phyloP scores from a whole-genome alignment of 495 filamentous ascomycete species.

The Hypoxylon fragiforme region DNA sequence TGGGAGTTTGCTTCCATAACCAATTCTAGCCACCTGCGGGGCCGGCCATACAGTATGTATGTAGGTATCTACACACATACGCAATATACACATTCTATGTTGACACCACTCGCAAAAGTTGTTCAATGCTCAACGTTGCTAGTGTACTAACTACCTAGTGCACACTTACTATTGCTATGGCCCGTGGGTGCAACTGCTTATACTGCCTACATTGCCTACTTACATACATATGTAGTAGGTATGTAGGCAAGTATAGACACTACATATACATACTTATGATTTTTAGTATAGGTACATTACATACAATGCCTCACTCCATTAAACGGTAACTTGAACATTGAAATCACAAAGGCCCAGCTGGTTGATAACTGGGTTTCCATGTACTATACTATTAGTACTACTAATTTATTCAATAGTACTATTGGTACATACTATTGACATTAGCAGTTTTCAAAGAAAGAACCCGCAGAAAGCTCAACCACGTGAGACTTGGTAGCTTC shows the following conservation, averaged over 20 bases:
- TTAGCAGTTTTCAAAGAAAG: constrained; percentile 12
- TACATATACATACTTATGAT: no score
- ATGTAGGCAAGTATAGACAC: no score
- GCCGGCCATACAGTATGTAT: not conserved
- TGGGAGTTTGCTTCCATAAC: constrained; percentile 27
- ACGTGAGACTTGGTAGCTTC: constrained; percentile 25
- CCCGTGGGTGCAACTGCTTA: no score
- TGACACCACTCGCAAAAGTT: no score
- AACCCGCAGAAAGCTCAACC: constrained; percentile 3
- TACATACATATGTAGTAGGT: no score
- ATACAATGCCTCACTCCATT: no score
- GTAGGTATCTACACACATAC: not conserved
- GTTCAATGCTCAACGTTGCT: no score
- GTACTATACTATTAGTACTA: no score
- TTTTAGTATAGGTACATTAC: no score
- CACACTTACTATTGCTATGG: no score
- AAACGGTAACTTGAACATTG: constrained; percentile 31
- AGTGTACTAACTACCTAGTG: no score
- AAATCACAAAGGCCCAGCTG: constrained; percentile 18
- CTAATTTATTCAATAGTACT: no score
- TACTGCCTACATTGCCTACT: constrained; percentile 15
- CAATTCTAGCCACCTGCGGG: constrained; percentile 24
- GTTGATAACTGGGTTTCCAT: not conserved
- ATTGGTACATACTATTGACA: constrained; percentile 20
- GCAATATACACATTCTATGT: not conserved